These are phyloP conservation scores for Elongisporangium senticosum DNA, from an alignment of 352 stramenopile species.

Conservation along the genomic window DNA sequence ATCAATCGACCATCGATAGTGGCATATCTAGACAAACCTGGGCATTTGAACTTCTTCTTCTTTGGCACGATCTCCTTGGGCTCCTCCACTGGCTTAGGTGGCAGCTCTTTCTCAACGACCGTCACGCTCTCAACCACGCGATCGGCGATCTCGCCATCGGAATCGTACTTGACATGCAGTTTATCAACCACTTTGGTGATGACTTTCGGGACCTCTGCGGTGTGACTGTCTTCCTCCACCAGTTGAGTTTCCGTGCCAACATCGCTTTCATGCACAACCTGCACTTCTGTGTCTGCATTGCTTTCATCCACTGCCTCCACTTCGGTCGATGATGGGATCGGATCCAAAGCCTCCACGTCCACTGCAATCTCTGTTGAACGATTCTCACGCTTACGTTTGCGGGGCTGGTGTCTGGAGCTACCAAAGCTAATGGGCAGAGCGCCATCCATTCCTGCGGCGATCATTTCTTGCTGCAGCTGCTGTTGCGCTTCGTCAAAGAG, in stretches of 20 bases:
- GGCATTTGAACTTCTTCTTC: conserved; percentile 23
- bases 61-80: conserved; percentile 7
- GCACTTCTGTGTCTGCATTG: neutral
- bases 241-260: neutral
- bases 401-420: conserved; percentile 4
- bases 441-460: conserved; percentile 39
- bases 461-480: conserved; percentile 60
- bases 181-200: conserved; percentile 39
- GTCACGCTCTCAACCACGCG: conserved; percentile 38
- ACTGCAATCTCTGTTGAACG: no score
- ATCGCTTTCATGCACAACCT: neutral
- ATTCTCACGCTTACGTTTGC: neutral
- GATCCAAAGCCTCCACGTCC: no score
- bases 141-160: conserved; percentile 48
- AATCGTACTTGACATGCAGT: conserved; percentile 59
- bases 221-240: neutral
- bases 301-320: conserved; percentile 12
- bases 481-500: conserved; percentile 49
- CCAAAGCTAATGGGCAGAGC: conserved; percentile 61
- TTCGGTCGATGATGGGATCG: conserved; percentile 4
- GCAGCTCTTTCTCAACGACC: conserved; percentile 7
- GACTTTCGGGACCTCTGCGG: neutral
- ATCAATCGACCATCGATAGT: neutral
- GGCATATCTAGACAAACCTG: conserved; percentile 13
- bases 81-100: conserved; percentile 7